Evolutionary conservation across 129 eudicot species (phyloP).

Genomic region (Dittrichia graveolens): DNA sequence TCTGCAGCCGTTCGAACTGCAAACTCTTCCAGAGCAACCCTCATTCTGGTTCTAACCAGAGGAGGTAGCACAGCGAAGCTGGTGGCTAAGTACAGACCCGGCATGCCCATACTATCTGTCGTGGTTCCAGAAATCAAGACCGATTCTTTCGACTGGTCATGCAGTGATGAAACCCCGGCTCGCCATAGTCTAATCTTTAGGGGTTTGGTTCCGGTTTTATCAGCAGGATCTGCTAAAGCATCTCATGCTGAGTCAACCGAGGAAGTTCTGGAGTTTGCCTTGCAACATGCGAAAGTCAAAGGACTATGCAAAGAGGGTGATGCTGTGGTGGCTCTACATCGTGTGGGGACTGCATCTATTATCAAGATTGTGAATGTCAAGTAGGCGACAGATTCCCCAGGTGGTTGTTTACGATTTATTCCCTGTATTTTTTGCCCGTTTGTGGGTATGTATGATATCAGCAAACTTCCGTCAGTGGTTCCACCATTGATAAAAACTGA

Average conservation of each 20-base stretch:
- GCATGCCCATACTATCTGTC: conserved; percentile 63
- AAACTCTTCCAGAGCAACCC: conserved; percentile 49
- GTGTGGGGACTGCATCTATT: conserved; percentile 45
- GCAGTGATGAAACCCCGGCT: conserved; percentile 63
- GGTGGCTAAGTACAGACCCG: conserved; percentile 71
- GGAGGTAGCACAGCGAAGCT: conserved; percentile 72
- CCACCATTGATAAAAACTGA: conserved; percentile 28
- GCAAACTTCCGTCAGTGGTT: conserved; percentile 30
- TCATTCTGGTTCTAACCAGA: conserved; percentile 63
- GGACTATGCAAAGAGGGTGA: conserved; percentile 66
- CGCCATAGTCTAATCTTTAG: conserved; percentile 64
- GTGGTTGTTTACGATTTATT: conserved; percentile 13
- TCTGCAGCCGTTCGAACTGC: conserved; percentile 75
- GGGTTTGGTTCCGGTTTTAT: conserved; percentile 63
- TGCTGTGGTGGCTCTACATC: conserved; percentile 60
- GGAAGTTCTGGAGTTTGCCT: conserved; percentile 49
- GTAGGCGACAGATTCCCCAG: conserved; percentile 6
- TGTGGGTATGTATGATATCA: conserved; percentile 23
- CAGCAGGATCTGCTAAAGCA: conserved; percentile 55
- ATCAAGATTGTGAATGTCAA: conserved; percentile 53
- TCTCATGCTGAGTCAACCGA: conserved; percentile 63
- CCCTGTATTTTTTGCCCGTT: conserved; percentile 31
- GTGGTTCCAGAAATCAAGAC: conserved; percentile 59
- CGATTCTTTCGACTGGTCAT: conserved; percentile 55
- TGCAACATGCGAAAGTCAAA: conserved; percentile 50